A percentile compares a stretch with the other conserved stretches of the same genome.
These are phyloP conservation scores for Calonectria leucothoes DNA, from an alignment of 2,329 filamentous ascomycete species.

Conservation along the genomic window DNA sequence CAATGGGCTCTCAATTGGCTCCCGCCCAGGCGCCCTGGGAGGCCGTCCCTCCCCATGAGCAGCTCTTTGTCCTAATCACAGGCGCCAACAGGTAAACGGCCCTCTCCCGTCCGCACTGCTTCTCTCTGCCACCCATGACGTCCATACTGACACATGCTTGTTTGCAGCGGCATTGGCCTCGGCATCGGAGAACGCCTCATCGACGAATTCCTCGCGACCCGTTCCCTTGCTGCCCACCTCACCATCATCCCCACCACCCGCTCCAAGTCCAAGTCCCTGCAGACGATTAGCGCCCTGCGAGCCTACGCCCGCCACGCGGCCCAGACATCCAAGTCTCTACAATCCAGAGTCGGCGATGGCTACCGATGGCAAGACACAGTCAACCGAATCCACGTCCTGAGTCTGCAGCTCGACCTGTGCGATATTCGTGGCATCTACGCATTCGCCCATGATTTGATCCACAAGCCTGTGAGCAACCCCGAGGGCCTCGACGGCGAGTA, in stretches of 20 bases:
- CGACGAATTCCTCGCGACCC: constrained; percentile 84
- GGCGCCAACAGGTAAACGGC: constrained; percentile 82
- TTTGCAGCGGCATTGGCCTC: constrained; percentile 83
- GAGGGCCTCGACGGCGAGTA: constrained; percentile 50
- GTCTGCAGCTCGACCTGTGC: constrained; percentile 70
- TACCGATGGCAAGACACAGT: constrained; percentile 54
- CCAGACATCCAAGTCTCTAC: constrained; percentile 50
- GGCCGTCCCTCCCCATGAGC: constrained; percentile 51
- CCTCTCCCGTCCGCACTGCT: neutral
- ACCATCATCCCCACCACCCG: constrained; percentile 88
- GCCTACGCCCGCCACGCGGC: constrained; percentile 64
- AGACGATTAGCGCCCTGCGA: constrained; percentile 75
- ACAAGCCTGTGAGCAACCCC: constrained; percentile 59
- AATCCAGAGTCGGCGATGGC: constrained; percentile 49
- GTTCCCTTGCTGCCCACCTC: constrained; percentile 75
- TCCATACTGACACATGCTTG: constrained; percentile 19
- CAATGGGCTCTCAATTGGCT: constrained; percentile 39
- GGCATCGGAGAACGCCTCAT: constrained; percentile 86
- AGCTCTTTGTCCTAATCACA: constrained; percentile 78
- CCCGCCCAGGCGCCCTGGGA: constrained; percentile 49
- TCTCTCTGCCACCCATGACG: neutral
- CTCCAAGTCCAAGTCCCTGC: constrained; percentile 76
- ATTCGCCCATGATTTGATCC: constrained; percentile 60
- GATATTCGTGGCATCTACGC: constrained; percentile 63
- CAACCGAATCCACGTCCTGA: constrained; percentile 67